These are phyloP conservation scores for Ganoderma resinaceum DNA, from an alignment of 1,284 basidiomycete species.

Conservation along the genomic window DNA sequence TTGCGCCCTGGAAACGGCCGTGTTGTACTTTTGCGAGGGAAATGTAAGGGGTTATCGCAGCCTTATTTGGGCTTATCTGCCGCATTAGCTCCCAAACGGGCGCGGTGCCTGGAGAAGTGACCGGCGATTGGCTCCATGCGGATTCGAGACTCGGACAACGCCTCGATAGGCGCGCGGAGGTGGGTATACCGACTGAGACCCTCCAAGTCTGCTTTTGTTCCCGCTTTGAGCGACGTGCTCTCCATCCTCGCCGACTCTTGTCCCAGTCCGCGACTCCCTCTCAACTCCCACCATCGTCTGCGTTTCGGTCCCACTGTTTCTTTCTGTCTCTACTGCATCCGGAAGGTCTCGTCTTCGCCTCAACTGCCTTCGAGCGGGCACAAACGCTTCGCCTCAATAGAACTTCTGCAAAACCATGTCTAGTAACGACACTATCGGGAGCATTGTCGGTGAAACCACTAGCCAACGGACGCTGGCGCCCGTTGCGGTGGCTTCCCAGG, in stretches of 20 bases:
- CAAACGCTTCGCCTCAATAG: constrained; percentile 23
- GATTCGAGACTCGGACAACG: neutral
- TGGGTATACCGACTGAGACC: neutral
- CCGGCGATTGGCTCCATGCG: neutral
- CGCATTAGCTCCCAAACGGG: neutral
- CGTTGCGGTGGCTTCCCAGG: constrained; percentile 84
- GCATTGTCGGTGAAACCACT: constrained; percentile 40
- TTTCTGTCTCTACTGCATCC: constrained; percentile 5
- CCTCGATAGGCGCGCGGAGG: neutral
- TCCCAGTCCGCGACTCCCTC: constrained; percentile 13
- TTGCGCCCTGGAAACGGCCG: neutral
- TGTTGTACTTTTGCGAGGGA: too few relatives aligned
- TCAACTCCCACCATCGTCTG: neutral
- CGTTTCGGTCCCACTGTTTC: neutral
- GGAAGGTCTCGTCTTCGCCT: neutral
- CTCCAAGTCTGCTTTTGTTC: neutral
- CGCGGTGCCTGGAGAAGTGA: neutral
- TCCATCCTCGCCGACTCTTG: neutral
- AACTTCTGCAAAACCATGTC: constrained; percentile 23
- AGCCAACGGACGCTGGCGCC: constrained; percentile 66
- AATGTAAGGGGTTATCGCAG: neutral
- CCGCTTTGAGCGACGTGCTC: constrained; percentile 1
- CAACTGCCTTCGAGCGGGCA: constrained; percentile 29
- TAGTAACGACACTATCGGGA: constrained; percentile 32
- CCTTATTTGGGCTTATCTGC: neutral